phyloP scores from a whole-genome alignment of 495 filamentous ascomycete species.

The Podospora pseudoanserina region DNA sequence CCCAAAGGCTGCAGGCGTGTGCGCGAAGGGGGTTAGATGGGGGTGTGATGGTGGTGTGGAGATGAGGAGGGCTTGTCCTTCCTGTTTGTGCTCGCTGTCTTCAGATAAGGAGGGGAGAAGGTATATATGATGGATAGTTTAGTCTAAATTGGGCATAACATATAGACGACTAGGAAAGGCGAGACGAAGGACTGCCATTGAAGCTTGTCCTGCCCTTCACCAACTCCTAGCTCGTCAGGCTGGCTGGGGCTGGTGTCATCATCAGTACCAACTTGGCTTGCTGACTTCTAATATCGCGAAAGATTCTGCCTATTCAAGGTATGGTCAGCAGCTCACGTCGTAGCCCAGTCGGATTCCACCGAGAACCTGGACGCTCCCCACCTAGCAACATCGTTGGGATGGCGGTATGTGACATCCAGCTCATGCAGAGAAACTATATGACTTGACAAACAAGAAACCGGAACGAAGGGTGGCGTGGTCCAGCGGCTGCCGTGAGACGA shows the following conservation, averaged over 20 bases:
- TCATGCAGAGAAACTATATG: background rate
- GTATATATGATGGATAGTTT: background rate
- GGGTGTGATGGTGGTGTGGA: background rate
- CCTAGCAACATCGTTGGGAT: background rate
- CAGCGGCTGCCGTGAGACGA: slow-evolving; percentile 19
- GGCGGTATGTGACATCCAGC: background rate
- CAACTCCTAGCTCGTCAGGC: background rate
- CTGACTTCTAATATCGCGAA: slow-evolving; percentile 19
- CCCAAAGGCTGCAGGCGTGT: background rate
- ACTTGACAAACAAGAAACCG: slow-evolving; percentile 13
- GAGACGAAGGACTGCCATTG: background rate
- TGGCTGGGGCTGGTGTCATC: background rate
- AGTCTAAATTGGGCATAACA: background rate
- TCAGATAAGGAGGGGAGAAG: background rate
- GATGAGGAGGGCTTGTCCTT: slow-evolving; percentile 6
- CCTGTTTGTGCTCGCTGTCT: background rate
- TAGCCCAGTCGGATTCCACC: slow-evolving; percentile 16
- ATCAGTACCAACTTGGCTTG: slow-evolving; percentile 5
- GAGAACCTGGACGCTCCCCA: background rate
- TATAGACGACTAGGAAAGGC: background rate
- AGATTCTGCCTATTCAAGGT: slow-evolving; percentile 28
- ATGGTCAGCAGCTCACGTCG: slow-evolving; percentile 25
- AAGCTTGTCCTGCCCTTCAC: background rate
- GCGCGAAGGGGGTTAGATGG: background rate
- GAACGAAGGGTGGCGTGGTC: slow-evolving; percentile 25